Conservation (phyloP, 169 alveolate genomes). For the Pseudocohnilembus persalinus region DNA sequence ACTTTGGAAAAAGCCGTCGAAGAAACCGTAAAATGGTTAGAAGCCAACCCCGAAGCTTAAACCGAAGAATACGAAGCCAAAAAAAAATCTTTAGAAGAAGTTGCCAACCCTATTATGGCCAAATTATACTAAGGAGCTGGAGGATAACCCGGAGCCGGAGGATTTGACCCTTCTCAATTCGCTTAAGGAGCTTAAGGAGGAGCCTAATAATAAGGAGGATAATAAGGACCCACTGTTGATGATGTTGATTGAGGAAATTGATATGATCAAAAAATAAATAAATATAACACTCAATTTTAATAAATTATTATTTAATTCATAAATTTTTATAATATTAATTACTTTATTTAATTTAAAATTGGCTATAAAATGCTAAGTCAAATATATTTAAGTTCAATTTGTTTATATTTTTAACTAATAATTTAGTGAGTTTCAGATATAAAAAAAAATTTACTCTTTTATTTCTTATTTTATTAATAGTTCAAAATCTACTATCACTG, state of each 20-base stretch:
- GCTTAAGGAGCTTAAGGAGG: constrained; percentile 6
- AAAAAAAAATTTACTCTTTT: too few species aligned
- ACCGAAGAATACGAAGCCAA: constrained; percentile 93
- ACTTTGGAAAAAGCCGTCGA: constrained; percentile 85
- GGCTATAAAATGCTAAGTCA: too few species aligned
- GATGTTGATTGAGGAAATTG: constrained; percentile 18
- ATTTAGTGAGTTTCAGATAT: too few species aligned
- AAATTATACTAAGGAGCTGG: constrained; percentile 93
- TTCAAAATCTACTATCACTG: too few species aligned
- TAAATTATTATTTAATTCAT: too few species aligned
- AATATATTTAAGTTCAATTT: too few species aligned
- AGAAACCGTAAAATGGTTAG: constrained; percentile 94
- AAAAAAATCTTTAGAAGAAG: constrained; percentile 95
- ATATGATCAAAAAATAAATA: too few species aligned
- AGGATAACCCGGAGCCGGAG: constrained; percentile 89
- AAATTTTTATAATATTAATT: too few species aligned
- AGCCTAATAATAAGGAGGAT: not conserved
- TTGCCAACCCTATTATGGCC: constrained; percentile 93
- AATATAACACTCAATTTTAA: too few species aligned
- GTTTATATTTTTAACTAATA: too few species aligned
- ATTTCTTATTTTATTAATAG: too few species aligned
- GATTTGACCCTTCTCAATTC: constrained; percentile 18
- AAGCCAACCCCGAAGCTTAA: constrained; percentile 93
- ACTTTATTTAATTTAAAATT: too few species aligned
- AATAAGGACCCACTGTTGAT: constrained; percentile 23